Base-by-base conservation (phyloP, 352 stramenopile genomes). In the Globisporangium middletonii region DNA sequence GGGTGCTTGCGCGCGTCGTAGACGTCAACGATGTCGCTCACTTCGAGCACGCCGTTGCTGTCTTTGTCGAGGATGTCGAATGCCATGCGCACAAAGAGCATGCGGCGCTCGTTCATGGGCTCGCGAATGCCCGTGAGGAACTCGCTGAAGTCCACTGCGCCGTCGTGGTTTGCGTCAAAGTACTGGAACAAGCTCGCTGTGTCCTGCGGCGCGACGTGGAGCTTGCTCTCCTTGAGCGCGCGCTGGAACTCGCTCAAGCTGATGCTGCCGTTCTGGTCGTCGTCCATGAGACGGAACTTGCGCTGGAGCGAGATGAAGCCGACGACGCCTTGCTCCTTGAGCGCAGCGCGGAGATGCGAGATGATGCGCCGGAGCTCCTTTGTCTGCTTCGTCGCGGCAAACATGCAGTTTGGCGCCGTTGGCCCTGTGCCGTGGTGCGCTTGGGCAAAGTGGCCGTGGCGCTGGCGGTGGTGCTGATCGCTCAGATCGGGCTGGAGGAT, bases 61-160 rank as follows among this genome's bases (percentile, higher is more conserved):
- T 87, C 77, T 30, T 72, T 86, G 63, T 98, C 91, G 37, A 97
- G 73, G 8, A 84, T 47, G 30, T 92, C 78, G 52, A 98, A 98
- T 30, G 89, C 92, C 69, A 87, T 78, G 57, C 81, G 78, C 15
- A 97, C 85, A 19, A 97, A 73, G 19, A 81, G 57, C 55, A 92
- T 66, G 12, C 92, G 79, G 2, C 75, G 67, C 15, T 86, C 62
- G 52, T 75, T 94, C 75, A 98, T 89, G 18, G 84, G 81, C 37
- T 93, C 87, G 5, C 87, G 69, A 1, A 97, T 57, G 15, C 81
- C 88, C 7, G 73, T 46, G 42, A 98, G 60, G 53, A 98, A 97
- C 60, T 97, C 92, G 16, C 69, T 65, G 41, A 89, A 83, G 63
- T 88, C 83, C 54, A 98, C 80, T 1, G 79, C 60, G 16, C 87